Conservation (phyloP, 805 yeast genomes). For the Geotrichum ghanense region DNA sequence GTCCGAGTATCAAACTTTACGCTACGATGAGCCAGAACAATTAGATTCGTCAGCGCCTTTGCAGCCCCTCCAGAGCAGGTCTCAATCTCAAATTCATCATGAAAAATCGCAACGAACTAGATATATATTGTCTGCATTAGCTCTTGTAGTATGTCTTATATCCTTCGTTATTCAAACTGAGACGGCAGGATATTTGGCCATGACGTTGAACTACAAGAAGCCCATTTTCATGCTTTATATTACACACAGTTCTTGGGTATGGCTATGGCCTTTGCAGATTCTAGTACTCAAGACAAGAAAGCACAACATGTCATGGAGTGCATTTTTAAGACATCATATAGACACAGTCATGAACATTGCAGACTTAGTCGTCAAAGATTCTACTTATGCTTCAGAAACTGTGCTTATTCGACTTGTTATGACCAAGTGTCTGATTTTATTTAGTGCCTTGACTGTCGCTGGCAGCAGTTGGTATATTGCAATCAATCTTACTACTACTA, state of each 20-base stretch:
- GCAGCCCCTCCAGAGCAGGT: no score
- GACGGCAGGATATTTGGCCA: slow-evolving; percentile 57
- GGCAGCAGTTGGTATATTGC: slow-evolving; percentile 83
- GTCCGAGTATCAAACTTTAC: no score
- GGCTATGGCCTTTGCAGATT: slow-evolving; percentile 62
- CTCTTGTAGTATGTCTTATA: slow-evolving; percentile 38
- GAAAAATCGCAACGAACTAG: slow-evolving; percentile 23
- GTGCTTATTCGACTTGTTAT: slow-evolving; percentile 40
- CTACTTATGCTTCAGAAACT: slow-evolving; percentile 8
- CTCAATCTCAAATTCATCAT: background rate
- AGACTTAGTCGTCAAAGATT: slow-evolving; percentile 11
- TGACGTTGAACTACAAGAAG: slow-evolving; percentile 43
- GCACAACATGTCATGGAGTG: slow-evolving; percentile 21
- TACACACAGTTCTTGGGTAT: slow-evolving; percentile 73
- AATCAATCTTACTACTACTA: slow-evolving; percentile 66
- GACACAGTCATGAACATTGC: slow-evolving; percentile 16
- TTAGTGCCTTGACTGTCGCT: slow-evolving; percentile 55
- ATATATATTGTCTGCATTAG: slow-evolving; percentile 32
- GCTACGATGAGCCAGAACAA: no score
- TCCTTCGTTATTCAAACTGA: slow-evolving; percentile 76
- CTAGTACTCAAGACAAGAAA: slow-evolving; percentile 36
- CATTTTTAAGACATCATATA: slow-evolving; percentile 13
- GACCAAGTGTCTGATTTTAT: slow-evolving; percentile 32
- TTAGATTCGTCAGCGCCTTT: no score
- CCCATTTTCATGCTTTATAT: slow-evolving; percentile 50